Percentiles rank a stretch among this genome's conserved stretches.
Evolutionary conservation across 116 monocot genomes (phyloP).

Genomic region (Trichopus zeylanicus): DNA sequence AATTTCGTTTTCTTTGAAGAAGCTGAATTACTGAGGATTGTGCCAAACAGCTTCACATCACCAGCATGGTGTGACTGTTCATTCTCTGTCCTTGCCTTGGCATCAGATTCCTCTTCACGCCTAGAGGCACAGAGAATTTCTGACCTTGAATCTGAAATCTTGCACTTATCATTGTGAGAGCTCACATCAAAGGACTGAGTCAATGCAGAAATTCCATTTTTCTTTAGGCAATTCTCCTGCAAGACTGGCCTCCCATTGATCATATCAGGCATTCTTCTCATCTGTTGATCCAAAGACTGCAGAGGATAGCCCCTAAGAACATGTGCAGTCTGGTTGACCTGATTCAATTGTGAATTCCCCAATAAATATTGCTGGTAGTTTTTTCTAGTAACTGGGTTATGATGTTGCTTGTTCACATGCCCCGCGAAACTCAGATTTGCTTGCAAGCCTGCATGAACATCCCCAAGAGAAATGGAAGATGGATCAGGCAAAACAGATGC

Average conservation of each 20-base stretch:
- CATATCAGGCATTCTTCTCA: conserved; percentile 8
- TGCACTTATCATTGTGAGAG: conserved; percentile 11
- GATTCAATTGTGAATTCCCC: conserved; percentile 19
- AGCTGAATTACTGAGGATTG: conserved; percentile 57
- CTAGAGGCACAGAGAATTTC: conserved; percentile 6
- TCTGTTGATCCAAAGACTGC: conserved; percentile 18
- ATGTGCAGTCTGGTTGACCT: conserved; percentile 6
- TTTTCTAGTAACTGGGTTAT: conserved; percentile 10
- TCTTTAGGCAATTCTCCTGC: conserved; percentile 5
- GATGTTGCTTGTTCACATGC: conserved; percentile 18
- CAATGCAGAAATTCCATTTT: conserved; percentile 11
- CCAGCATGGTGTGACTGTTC: conserved; percentile 35
- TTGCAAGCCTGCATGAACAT: conserved; percentile 10
- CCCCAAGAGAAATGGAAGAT: conserved; percentile 23
- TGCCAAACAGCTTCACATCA: conserved; percentile 90
- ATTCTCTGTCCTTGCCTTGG: conserved; percentile 10
- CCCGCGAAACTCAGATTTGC: conserved; percentile 33
- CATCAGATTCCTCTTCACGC: conserved; percentile 17
- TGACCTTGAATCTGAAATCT: conserved; percentile 9
- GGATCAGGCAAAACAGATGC: conserved; percentile 15
- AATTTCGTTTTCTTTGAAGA: conserved; percentile 25
- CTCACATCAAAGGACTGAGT: conserved; percentile 9
- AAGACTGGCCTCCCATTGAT: conserved; percentile 9
- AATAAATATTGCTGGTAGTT: conserved; percentile 16
- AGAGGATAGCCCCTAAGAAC: conserved; percentile 36